Evolutionary conservation across 148 eudicot species (phyloP).

Genomic region (Pharnaceum exiguum): DNA sequence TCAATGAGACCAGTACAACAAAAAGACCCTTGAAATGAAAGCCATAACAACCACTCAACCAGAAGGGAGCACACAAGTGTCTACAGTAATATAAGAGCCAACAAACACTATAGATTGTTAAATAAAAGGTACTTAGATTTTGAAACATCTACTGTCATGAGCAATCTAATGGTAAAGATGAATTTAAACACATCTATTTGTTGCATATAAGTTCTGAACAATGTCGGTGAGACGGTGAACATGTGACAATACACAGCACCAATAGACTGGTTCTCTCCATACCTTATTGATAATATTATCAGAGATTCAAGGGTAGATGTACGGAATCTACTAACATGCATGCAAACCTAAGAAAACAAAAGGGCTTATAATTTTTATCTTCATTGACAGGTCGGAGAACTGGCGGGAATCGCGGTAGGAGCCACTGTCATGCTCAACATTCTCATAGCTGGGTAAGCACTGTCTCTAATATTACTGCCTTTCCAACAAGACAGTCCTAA

Average conservation of each 20-base stretch:
- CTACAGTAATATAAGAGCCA: no score
- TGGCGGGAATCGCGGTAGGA: constrained; percentile 94
- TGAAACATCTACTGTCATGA: not conserved
- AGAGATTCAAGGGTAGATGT: not conserved
- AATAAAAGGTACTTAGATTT: no score
- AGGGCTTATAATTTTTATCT: not conserved
- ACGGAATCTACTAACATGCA: constrained; percentile 7
- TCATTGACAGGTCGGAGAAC: constrained; percentile 73
- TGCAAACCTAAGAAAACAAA: not conserved
- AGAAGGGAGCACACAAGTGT: no score
- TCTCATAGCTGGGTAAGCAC: constrained; percentile 81
- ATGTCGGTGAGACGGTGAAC: not conserved
- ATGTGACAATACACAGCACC: no score
- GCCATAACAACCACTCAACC: no score
- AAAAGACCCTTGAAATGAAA: no score
- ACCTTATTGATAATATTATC: not conserved
- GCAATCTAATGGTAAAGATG: not conserved
- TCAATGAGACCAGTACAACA: no score
- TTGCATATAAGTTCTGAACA: not conserved
- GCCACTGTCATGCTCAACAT: constrained; percentile 98
- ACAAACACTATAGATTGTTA: no score
- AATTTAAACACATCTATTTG: not conserved
- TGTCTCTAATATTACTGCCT: constrained; percentile 5
- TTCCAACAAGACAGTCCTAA: not conserved
- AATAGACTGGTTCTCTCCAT: not conserved